phyloP scores from a whole-genome alignment of 164 flowering plant species.

The Echeveria elegans region DNA sequence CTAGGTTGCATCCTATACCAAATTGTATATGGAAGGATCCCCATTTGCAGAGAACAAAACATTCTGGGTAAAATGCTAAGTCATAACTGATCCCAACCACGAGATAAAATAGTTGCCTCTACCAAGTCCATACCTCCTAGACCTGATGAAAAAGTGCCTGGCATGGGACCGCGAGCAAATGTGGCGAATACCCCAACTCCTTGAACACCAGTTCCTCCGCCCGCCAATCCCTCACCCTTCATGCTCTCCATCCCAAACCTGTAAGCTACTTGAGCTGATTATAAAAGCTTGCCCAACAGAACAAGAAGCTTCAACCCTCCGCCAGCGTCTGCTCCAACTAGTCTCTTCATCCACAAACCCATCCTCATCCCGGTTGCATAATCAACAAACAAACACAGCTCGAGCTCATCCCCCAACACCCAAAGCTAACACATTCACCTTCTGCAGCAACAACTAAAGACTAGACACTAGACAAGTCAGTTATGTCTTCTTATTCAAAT shows the following conservation, averaged over 20 bases:
- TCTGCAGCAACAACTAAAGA: background rate
- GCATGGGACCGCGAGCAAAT: constrained; percentile 59
- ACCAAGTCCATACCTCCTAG: constrained; percentile 77
- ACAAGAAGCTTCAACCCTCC: constrained; percentile 36
- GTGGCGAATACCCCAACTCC: constrained; percentile 24
- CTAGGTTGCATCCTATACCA: constrained; percentile 98
- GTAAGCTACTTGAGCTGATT: constrained; percentile 18
- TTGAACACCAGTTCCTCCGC: constrained; percentile 82
- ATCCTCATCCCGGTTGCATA: background rate
- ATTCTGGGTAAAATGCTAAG: constrained; percentile 98
- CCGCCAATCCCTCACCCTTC: constrained; percentile 42
- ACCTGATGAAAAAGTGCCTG: constrained; percentile 87
- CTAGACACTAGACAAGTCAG: constrained; percentile 10
- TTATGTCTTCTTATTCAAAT: no score
- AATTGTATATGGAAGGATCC: constrained; percentile 93
- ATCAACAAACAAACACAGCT: background rate
- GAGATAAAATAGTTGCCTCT: constrained; percentile 63
- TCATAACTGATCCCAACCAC: constrained; percentile 79
- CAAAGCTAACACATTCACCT: constrained; percentile 10
- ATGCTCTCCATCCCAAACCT: constrained; percentile 13
- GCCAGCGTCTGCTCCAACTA: constrained; percentile 36
- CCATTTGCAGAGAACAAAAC: constrained; percentile 95
- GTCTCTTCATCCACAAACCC: background rate
- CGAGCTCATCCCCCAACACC: background rate
- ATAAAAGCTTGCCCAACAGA: constrained; percentile 36